A percentile compares a stretch with the other conserved stretches of the same genome.
Evolutionary conservation across 345 rosid genomes (phyloP).

Genomic region (Bretschneidera sinensis): DNA sequence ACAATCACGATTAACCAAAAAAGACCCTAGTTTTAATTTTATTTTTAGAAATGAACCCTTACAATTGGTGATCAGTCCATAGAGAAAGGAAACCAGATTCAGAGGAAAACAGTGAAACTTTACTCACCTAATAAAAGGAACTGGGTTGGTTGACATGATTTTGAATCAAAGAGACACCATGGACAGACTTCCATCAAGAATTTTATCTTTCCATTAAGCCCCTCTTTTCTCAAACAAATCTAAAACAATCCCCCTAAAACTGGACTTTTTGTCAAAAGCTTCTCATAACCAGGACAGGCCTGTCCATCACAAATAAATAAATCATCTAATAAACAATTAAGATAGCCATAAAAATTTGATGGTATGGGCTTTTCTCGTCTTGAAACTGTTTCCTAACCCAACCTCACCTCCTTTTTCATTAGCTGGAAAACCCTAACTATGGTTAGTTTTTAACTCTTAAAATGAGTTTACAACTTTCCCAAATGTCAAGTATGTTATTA

Average conservation of each 20-base stretch:
- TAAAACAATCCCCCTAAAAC: slow-evolving; percentile 18
- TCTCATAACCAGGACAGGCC: slow-evolving; percentile 11
- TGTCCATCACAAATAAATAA: too few species aligned
- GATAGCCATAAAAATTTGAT: background rate
- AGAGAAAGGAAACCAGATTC: background rate
- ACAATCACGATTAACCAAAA: slow-evolving; percentile 5
- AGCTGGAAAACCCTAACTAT: slow-evolving; percentile 10
- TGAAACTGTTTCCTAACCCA: slow-evolving; percentile 7
- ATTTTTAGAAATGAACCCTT: background rate
- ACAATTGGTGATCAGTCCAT: slow-evolving; percentile 4
- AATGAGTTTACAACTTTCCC: slow-evolving; percentile 3
- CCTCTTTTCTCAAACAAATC: slow-evolving; percentile 25
- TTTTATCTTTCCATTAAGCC: slow-evolving; percentile 18
- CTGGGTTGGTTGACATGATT: background rate
- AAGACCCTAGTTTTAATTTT: background rate
- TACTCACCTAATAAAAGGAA: slow-evolving; percentile 21
- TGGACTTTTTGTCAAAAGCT: slow-evolving; percentile 20
- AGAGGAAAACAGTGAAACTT: background rate
- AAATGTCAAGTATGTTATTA: background rate
- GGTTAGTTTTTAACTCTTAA: slow-evolving; percentile 18
- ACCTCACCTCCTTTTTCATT: background rate
- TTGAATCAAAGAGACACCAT: slow-evolving; percentile 26
- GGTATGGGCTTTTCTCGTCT: slow-evolving; percentile 12
- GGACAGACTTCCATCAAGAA: slow-evolving; percentile 22
- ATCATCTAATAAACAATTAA: background rate